Evolutionary conservation across 2,329 filamentous ascomycete genomes (phyloP), one percentile per base, ranked within the genome.

Genomic region (Cryphonectria parasitica): DNA sequence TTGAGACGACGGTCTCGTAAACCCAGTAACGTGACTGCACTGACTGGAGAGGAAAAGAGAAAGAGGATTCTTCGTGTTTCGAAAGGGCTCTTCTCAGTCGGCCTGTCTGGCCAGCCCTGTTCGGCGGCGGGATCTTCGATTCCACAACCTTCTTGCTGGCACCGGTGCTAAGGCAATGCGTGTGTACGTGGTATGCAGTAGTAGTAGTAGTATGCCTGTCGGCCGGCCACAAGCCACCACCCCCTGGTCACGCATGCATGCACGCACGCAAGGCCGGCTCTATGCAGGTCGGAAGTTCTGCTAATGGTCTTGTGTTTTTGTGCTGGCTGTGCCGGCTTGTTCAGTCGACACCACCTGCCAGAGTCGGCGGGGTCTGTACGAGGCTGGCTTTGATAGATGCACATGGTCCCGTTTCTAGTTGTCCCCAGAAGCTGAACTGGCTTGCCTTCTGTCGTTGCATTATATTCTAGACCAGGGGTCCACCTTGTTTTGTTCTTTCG

Each of bases 231-330:
- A 39, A 61, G 31, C 31, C 58, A 31, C 25, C n/a, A 49, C 3
- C 54, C 54, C 34, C 58, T n/a, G 58, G 31, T n/a, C 58, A 61
- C 13, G 19, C 58, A 61, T 61, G 31, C 58, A 61, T 11, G 45
- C 45, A 49, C 22, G 45, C 45, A 49, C 36, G 28, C 54, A 39
- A 13, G 31, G 4, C 31, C 22, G 34, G 17, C 19, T 61, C 58
- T 39, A 61, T 61, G 34, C 58, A 61, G 31, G 34, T 39, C 34
- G 56, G 31, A 61, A 39, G 58, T 61, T 39, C 58, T 36, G 58
- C 58, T 61, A 34, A 61, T 39, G 17, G 34, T n/a, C 31, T 60
- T 15, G 4, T 39, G 31, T 31, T 13, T 58, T 28, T 58, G 58
- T 61, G 58, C 28, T 22, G 34, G 58, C 58, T 39, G 22, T n/a